phyloP scores from a whole-genome alignment of 2,329 filamentous ascomycete genomes.

The Rutstroemia sp. region DNA sequence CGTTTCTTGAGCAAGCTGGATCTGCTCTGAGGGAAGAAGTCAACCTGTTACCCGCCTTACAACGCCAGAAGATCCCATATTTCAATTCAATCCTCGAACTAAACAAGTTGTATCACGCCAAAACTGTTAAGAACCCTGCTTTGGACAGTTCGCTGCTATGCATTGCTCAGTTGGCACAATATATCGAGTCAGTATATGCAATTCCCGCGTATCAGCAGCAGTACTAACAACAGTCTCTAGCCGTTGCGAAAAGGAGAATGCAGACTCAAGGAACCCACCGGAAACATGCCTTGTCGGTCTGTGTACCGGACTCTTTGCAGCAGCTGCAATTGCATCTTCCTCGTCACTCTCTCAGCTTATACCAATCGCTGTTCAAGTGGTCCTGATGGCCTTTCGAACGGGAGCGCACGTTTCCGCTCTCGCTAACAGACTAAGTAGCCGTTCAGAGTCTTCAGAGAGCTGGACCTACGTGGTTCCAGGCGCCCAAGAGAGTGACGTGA shows the following conservation, averaged over 20 bases:
- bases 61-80: slow-evolving; percentile 51
- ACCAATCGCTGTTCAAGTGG: slow-evolving; percentile 7
- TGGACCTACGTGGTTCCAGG: slow-evolving; percentile 63
- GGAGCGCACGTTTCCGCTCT: slow-evolving; percentile 10
- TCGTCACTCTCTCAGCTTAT: slow-evolving; percentile 6
- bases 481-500: slow-evolving; percentile 43
- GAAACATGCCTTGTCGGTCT: slow-evolving; percentile 9
- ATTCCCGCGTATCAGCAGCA: background rate
- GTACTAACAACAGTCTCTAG: background rate
- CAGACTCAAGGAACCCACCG: background rate
- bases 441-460: slow-evolving; percentile 42
- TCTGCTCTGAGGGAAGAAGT: slow-evolving; percentile 54
- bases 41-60: slow-evolving; percentile 46
- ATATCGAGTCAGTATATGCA: slow-evolving; percentile 52
- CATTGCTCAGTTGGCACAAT: slow-evolving; percentile 59
- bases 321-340: slow-evolving; percentile 8
- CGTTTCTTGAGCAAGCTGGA: slow-evolving; percentile 52
- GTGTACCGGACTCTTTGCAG: slow-evolving; percentile 8
- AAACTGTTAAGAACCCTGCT: slow-evolving; percentile 49
- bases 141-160: slow-evolving; percentile 59
- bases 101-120: slow-evolving; percentile 55
- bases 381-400: slow-evolving; percentile 5
- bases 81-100: slow-evolving; percentile 58
- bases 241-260: slow-evolving; percentile 8
- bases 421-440: slow-evolving; percentile 18